Base-by-base conservation (phyloP, 225 moss, liverwort and hornwort species). In the Straminergon stramineum region DNA sequence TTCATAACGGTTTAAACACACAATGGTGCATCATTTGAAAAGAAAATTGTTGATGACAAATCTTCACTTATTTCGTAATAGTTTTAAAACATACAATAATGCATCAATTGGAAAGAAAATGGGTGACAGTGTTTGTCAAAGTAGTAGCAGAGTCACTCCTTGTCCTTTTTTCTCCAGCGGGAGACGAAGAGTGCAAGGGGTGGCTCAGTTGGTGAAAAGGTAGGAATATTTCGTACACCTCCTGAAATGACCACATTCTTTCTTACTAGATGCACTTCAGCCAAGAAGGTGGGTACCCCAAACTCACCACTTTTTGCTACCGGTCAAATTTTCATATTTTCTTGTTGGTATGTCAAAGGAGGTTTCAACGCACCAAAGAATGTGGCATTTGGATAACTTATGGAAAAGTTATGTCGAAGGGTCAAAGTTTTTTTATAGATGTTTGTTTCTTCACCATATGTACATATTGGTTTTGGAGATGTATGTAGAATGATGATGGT, bases 311-410 rank as follows among this genome's bases (percentile, higher is more conserved):
- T 35, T 31, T 57, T 19, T 28, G 74, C 10, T 48, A 48, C 4
- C 52, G 7, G 13, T 1, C 20, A 35, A 22, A 14, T 34, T 77
- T 21, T 14, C 9, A 5, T 8, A 76, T 34, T 53, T 52, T 75
- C 7, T 48, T 53, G 21, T 53, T 52, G 32, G 30, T 6, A 48
- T 5, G 13, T 13, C 13, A 76, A 21, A 76, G 6, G 53, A 77
- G 8, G 22, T 35, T 77, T 13, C 35, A 77, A 35, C 1, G 5
- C 1, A 53, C 1, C 53, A 21, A 77, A 52, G 9, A 76, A 23
- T 0, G 13, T 0, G 0, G 35, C 14, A 35, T 14, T 77, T 77
- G 22, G 53, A 53, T 77, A 35, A 2, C 0, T 0, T 77, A 20
- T 53, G 6, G 22, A 77, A 77, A 53, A 77, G 35, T 35, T 55